Evolutionary conservation across 441 rosid genomes (phyloP), one percentile per base, ranked within the genome.

Genomic region (Viola pubescens): DNA sequence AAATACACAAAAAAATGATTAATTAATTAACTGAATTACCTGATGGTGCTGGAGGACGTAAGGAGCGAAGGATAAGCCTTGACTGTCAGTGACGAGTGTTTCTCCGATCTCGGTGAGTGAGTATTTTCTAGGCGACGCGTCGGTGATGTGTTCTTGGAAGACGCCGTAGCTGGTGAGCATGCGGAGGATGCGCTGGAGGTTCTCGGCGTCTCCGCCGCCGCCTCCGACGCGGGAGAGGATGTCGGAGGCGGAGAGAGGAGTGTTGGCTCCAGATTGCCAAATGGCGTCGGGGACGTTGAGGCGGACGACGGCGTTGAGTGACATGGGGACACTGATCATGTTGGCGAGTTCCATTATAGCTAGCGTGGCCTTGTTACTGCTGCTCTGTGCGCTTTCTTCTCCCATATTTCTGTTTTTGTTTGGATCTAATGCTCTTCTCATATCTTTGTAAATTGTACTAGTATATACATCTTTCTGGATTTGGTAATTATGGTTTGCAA

Each of bases 31-130:
- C 3, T 1, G 4, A 41, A 5, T 13, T 43, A 82, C 94, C 89
- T 91, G 96, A 74, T 88, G 95, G 72, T 91, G 98, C 48, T 91
- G 98, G 70, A 91, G 98, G 44, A 88, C 82, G 69, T 91, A 91
- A 6, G 85, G 64, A 4, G 78, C 95, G 61, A 76, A 86, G 12
- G 98, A 88, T 53, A 86, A 87, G 4, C 96, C 98, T 0, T 65
- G 66, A 0, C 71, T 52, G 52, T 82, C 96, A 40, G 96, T 80
- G 34, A 82, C 90, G 4, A 91, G 92, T 9, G 94, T 85, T 73
- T 77, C 79, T 4, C 98, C 98, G 7, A 83, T 68, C 57, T 85
- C 89, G 0, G 95, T 86, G 12, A 91, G 84, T 1, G 82, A 77
- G 72, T 88, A 88, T 12, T 55, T 85, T 55, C 96, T 70, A 77